A percentile compares a stretch with the other conserved stretches of the same genome.
Conservation (phyloP, 805 yeast genomes). For the Scheffersomyces coipomensis region DNA sequence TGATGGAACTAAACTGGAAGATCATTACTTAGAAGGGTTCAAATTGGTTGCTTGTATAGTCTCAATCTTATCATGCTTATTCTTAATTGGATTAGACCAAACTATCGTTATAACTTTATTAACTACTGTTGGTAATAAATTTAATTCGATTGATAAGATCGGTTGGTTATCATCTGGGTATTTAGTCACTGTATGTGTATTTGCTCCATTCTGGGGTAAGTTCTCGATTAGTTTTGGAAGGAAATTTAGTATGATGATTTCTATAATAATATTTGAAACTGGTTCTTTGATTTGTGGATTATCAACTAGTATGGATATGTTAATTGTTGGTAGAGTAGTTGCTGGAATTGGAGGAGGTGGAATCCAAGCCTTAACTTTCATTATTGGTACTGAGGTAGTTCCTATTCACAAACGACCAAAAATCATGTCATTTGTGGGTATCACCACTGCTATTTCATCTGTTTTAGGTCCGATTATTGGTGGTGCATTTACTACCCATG, state of each 20-base stretch:
- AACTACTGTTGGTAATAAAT: conserved; percentile 30
- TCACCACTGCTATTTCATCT: conserved; percentile 45
- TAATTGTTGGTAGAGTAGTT: conserved; percentile 38
- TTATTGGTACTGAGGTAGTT: conserved; percentile 30
- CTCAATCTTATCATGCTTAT: conserved; percentile 24
- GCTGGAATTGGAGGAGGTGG: conserved; percentile 41
- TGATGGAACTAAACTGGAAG: conserved; percentile 36
- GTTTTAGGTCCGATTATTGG: conserved; percentile 64
- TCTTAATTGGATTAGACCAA: conserved; percentile 35
- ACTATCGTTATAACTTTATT: conserved; percentile 33
- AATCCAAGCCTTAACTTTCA: conserved; percentile 25
- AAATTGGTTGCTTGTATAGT: conserved; percentile 20
- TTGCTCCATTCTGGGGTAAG: conserved; percentile 33
- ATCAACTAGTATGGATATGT: conserved; percentile 27
- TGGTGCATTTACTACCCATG: conserved; percentile 60
- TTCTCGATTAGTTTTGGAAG: conserved; percentile 33
- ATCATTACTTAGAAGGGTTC: conserved; percentile 29
- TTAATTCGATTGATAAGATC: conserved; percentile 26
- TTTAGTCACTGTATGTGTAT: conserved; percentile 26
- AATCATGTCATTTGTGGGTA: conserved; percentile 32
- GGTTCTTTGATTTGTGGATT: conserved; percentile 34
- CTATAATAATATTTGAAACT: conserved; percentile 10
- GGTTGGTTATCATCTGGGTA: conserved; percentile 37
- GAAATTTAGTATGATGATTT: conserved; percentile 17
- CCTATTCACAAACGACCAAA: conserved; percentile 34